Evolutionary conservation across 2,329 filamentous ascomycete genomes (phyloP), one percentile per base, ranked within the genome.

Genomic region (Neopestalotiopsis sp.): DNA sequence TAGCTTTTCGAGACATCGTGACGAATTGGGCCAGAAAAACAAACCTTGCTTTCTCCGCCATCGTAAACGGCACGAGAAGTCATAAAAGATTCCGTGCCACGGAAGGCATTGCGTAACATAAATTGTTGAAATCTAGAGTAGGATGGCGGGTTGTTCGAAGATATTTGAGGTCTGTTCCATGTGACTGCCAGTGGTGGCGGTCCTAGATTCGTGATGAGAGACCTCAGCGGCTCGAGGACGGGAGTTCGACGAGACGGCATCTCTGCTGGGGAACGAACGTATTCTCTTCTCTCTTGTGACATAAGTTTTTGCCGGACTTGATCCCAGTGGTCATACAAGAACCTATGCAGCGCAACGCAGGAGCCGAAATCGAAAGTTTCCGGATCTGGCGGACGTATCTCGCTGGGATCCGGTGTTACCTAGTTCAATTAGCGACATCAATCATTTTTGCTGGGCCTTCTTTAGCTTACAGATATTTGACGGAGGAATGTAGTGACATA

Each of bases 121-220:
- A 92, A 92, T 72, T 92, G 89, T 72, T 92, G 90, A 72, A 92
- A 92, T 30, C 89, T 84, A 2, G 90, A 91, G 76, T 92, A 92
- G 6, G 87, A 81, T 1, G 89, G 87, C 4, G 90, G 90, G 20
- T 80, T 87, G 71, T 92, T 92, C 32, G 84, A 78, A 1, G 88
- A 88, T n/a, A 92, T 88, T 64, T 88, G 85, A 10, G 90, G 90
- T 64, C 90, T 83, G 71, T 91, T 92, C 89, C 90, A 92, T 1
- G 90, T 91, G 6, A 92, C 88, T 59, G 90, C 89, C 71, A 92
- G 81, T 1, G 90, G 90, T 20, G 90, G 90, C 12, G 90, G 89
- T 0, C 90, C 90, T 28, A 92, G 83, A 68, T 90, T 91, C 13
- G 88, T 86, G 72, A 92, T 90, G 24, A 92, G 84, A 70, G 86